These are phyloP conservation scores for Cichorium intybus DNA, from an alignment of 140 eudicot genomes.

Conservation along the genomic window DNA sequence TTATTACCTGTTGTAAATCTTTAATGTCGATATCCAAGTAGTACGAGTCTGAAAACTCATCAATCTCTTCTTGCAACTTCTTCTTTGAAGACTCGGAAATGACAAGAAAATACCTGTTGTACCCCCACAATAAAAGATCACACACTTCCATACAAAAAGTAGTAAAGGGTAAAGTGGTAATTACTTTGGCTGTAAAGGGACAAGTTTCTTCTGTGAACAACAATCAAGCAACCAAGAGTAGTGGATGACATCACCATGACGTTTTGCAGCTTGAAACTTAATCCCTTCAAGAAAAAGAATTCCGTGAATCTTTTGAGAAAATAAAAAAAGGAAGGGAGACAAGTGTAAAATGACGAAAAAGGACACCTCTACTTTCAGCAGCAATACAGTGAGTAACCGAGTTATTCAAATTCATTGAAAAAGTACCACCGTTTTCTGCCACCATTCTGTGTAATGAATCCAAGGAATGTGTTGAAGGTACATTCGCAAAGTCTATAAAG, in stretches of 20 bases:
- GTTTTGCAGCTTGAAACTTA: conserved; percentile 93
- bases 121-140: background rate
- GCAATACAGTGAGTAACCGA: conserved; percentile 93
- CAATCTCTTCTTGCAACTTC: conserved; percentile 76
- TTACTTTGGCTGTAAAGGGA: conserved; percentile 81
- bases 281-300: conserved; percentile 53
- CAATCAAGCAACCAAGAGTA: conserved; percentile 90
- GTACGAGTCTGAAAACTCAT: conserved; percentile 81
- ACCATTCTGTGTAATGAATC: conserved; percentile 84
- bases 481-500: conserved; percentile 73
- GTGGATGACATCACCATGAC: conserved; percentile 84
- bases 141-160: background rate
- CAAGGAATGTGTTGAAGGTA: conserved; percentile 60
- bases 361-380: conserved; percentile 74
- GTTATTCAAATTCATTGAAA: conserved; percentile 90
- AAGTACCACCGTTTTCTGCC: conserved; percentile 87
- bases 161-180: conserved; percentile 13
- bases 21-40: conserved; percentile 56
- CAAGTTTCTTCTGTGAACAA: conserved; percentile 69
- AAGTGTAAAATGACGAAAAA: conserved; percentile 9
- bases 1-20: conserved; percentile 67
- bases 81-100: conserved; percentile 71
- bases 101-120: conserved; percentile 64
- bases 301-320: background rate
- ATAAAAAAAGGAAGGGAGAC: background rate